Base-by-base conservation (phyloP, 352 stramenopile species). In the Phytophthora colocasiae region DNA sequence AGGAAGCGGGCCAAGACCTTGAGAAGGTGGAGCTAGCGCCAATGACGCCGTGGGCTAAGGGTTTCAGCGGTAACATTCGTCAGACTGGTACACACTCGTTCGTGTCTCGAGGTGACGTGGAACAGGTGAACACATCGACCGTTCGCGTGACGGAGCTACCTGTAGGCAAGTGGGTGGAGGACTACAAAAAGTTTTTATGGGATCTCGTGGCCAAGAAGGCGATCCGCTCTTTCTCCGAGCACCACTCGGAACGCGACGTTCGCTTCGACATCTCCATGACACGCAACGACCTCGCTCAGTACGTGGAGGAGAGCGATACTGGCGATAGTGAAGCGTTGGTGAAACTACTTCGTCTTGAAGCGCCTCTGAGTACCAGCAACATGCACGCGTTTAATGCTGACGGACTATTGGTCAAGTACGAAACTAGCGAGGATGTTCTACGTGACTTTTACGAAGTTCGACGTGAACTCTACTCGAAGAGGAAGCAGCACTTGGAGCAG, bases 101-200 rank as follows among this genome's bases (percentile, higher is more conserved):
- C 52, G 62, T 85, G 32, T 93, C 93, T 17, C 75, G 87, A 10
- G 93, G 92, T 6, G 78, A 74, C 31, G 73, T 95, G 9, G 58
- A 86, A 14, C 77, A 89, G 36, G 71, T 96, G 10, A 91, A 98
- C 70, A 90, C 97, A 5, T 96, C 90, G n/a, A 98, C 96, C 8
- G 71, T 99, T 11, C 68, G 91, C 4, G 98, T 99, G 54, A 93
- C 87, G 8, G 98, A 99, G 83, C 71, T 99, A 5, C 98, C 98
- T 0, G 79, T 99, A 3, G 90, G 93, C 19, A 97, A 91, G 59
- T 99, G 97, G 97, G 99, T 98, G 3, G 97, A 99, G 60, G 96
- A 99, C 74, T 99, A 99, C 86, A 99, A 99, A 77, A 85, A 90
- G 41, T 93, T 98, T 22, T 68, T 99, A 27, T 98, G 98, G 78